Evolutionary conservation across 331 rosid species (phyloP), one percentile per base, ranked within the genome.

Genomic region (Pyracantha coccinea): DNA sequence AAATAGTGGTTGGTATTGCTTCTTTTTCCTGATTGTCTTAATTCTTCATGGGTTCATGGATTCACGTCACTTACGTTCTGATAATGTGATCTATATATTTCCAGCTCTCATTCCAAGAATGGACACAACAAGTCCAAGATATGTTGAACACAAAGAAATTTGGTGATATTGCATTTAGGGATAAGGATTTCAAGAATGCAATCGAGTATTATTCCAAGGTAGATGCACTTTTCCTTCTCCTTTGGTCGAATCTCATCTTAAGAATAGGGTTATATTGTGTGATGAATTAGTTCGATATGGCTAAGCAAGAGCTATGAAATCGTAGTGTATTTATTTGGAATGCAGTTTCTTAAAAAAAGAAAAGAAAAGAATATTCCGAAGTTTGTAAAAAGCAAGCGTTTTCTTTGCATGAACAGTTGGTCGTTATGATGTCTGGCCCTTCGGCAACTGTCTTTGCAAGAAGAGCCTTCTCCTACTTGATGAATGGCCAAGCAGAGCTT

Each of bases 61-160:
- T 21, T 32, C 6, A 57, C 16, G 31, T 71, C 47, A 52, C 31
- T 54, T 31, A 21, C 11, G 23, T 25, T 55, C 28, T 54, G 27
- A 71, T 16, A 32, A 55, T 55, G 33, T 58, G 66, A 72, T 67
- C 52, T 73, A 3, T 33, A 23, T 45, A 47, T 14, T 45, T 87
- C 85, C 88, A 94, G 97, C 96, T 94, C 69, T 94, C 99, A 50
- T 94, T 94, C 79, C 99, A 94, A 92, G 99, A 94, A 74, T 94
- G 99, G 97, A 94, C 96, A 2, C 97, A 94, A 50, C 99, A 90
- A 89, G 96, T 94, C 82, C 99, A 92, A 85, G 97, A 94, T 19
- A 94, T 92, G 88, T 77, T 94, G 82, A 92, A 94, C 84, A 90
- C 96, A 5, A 94, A 92, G 71, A 94, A 92, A 83, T 87, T 87